Percentiles rank a stretch among this genome's conserved stretches.
phyloP scores from a whole-genome alignment of 2,329 filamentous ascomycete genomes.

The Dendrostoma leiphaemia region DNA sequence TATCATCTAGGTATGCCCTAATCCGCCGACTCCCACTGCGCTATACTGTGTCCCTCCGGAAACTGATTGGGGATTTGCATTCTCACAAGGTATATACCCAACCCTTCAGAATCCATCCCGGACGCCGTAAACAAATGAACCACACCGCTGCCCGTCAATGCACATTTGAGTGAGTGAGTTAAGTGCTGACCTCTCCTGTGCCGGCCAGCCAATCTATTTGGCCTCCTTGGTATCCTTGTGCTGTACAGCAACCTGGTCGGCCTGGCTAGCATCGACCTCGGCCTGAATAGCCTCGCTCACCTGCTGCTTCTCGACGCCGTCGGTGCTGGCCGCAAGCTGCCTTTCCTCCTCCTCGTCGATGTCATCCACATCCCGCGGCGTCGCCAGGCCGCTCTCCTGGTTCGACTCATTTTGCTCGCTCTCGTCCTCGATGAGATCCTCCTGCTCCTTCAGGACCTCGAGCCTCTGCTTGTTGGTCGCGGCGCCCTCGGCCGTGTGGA shows the following conservation, averaged over 20 bases:
- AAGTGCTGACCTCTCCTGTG: not conserved
- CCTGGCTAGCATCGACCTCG: conserved; percentile 49
- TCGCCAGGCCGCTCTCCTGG: conserved; percentile 69
- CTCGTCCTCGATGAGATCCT: conserved; percentile 96
- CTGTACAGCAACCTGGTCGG: conserved; percentile 29
- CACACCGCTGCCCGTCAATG: not conserved
- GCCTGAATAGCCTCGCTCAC: conserved; percentile 54
- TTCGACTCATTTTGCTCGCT: conserved; percentile 86
- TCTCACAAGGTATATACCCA: conserved; percentile 1
- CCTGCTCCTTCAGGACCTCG: conserved; percentile 96
- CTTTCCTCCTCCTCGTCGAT: conserved; percentile 93
- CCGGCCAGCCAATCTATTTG: conserved; percentile 9
- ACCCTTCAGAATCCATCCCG: not conserved
- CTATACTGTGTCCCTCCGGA: not conserved
- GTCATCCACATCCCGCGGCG: conserved; percentile 81
- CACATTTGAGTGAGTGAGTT: not conserved
- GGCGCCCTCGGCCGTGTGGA: conserved; percentile 93
- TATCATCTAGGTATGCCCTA: no score
- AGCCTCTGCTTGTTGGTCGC: conserved; percentile 99
- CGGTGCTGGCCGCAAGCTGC: conserved; percentile 43
- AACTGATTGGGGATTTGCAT: not conserved
- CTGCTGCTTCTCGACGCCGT: conserved; percentile 42
- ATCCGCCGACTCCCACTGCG: no score
- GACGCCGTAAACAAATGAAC: conserved; percentile 4
- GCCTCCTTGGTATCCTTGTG: conserved; percentile 40